Conservation (phyloP, 305 asterid species). For the Fraxinus platypoda region DNA sequence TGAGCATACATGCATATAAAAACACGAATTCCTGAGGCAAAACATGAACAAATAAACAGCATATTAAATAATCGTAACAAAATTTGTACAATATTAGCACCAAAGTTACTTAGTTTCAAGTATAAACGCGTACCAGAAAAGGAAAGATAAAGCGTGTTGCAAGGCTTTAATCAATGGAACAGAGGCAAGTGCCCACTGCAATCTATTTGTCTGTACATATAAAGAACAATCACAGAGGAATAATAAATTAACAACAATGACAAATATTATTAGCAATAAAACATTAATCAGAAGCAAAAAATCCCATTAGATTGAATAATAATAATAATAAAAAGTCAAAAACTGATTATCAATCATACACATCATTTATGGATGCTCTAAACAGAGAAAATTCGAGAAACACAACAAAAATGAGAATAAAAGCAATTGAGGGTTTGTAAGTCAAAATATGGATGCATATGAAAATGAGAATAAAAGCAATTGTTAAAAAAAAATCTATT, state of each 20-base stretch:
- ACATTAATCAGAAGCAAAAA: not conserved
- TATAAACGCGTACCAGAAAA: constrained; percentile 61
- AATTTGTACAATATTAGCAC: not conserved
- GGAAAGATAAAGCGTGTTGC: constrained; percentile 74
- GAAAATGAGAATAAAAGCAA: too few relatives aligned
- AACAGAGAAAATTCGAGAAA: not conserved
- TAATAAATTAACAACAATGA: not conserved
- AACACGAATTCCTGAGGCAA: constrained; percentile 70
- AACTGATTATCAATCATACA: not conserved
- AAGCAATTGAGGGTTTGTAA: too few relatives aligned
- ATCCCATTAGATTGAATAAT: not conserved
- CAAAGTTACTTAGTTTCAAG: not conserved
- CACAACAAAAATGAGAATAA: too few relatives aligned
- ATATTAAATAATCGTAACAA: not conserved
- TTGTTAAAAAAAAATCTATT: too few relatives aligned
- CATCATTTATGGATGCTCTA: not conserved
- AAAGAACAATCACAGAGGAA: too few relatives aligned
- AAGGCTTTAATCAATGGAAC: constrained; percentile 74
- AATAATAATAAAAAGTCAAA: not conserved
- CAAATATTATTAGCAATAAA: not conserved
- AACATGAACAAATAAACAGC: not conserved
- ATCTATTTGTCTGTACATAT: too few relatives aligned
- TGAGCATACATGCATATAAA: constrained; percentile 58
- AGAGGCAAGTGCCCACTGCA: constrained; percentile 82
- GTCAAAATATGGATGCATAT: too few relatives aligned